Evolutionary conservation across 139 green algal genomes (phyloP).

Genomic region (Mesotaenium endlicherianum): DNA sequence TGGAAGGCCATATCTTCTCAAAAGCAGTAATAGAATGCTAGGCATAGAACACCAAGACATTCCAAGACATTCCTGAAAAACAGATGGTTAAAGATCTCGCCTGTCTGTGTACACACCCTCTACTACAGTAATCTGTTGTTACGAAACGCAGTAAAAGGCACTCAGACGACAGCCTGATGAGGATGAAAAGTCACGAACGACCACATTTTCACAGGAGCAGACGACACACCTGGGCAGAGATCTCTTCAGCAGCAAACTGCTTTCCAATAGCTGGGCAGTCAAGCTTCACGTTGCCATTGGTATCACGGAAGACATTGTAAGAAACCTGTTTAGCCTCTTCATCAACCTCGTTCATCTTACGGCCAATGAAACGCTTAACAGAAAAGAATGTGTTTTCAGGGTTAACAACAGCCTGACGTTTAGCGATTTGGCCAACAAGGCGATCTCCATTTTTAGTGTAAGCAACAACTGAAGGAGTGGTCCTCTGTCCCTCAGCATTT

Average conservation of each 20-base stretch:
- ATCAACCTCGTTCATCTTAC: conserved; percentile 84
- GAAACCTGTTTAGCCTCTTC: conserved; percentile 90
- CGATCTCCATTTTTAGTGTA: conserved; percentile 79
- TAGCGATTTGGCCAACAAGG: conserved; percentile 98
- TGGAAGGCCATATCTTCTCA: too few species aligned
- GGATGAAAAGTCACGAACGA: too few species aligned
- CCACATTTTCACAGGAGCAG: neutral
- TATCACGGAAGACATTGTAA: conserved; percentile 75
- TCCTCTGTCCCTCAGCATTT: conserved; percentile 94
- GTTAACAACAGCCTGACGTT: conserved; percentile 97
- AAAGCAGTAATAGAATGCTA: too few species aligned
- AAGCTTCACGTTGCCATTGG: conserved; percentile 94
- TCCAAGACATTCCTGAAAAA: too few species aligned
- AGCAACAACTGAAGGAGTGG: conserved; percentile 95
- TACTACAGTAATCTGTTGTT: too few species aligned
- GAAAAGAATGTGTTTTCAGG: conserved; percentile 99
- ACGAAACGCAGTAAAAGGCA: too few species aligned
- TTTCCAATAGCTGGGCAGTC: conserved; percentile 81
- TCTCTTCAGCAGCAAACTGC: conserved; percentile 97
- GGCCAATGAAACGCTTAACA: conserved; percentile 98
- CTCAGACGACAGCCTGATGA: too few species aligned
- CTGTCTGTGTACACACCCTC: too few species aligned
- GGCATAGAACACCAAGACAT: too few species aligned
- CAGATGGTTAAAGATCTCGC: too few species aligned
- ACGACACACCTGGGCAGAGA: conserved; percentile 70